Evolutionary conservation across 192 early-diverging fungal species (phyloP), one percentile per base, ranked within the genome.

Genomic region (Rhizoclosmatium sp.): DNA sequence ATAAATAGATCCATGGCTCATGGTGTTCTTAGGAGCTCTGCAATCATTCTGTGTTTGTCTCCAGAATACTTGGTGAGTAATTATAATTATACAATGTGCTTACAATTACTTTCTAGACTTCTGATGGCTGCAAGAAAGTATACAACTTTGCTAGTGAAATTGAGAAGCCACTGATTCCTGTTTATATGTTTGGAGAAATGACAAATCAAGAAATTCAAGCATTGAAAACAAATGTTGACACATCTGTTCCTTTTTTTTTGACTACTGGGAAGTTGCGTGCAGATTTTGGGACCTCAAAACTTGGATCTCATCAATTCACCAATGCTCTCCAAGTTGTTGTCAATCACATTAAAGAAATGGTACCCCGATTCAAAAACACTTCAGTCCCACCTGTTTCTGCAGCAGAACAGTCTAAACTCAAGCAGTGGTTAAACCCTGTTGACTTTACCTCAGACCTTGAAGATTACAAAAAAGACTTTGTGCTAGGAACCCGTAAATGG

Each of bases 371-470:
- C n/a, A 19, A 56, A 19, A 10, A 56, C 54, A 56, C 9, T 45
- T 41, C 3, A 19, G 12, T 45, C 39, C 5, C 5, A 12, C 5
- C 65, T 9, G 45, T 4, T 51, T 10, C 42, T n/a, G 71, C 59
- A 61, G 21, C 74, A n/a, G n/a, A n/a, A n/a, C n/a, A n/a, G n/a
- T n/a, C n/a, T n/a, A n/a, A n/a, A n/a, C 67, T 78, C 10, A 46
- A 47, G 23, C 7, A 31, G 21, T 78, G 77, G 77, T 42, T 78
- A 48, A 23, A 78, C 14, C 77, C 77, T n/a, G 69, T 78, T 47
- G 77, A 78, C 47, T 70, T 78, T 12, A 7, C 67, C 14, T 12
- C 9, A 14, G 77, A 78, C 70, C 5, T 78, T 4, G 69, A 48
- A 12, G 60, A 41, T 1, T 71, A 78, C 48, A 51, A 7, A 21